Evolutionary conservation across 257 asterid genomes (phyloP), one percentile per base, ranked within the genome.

Genomic region (Thymus mandschuricus): DNA sequence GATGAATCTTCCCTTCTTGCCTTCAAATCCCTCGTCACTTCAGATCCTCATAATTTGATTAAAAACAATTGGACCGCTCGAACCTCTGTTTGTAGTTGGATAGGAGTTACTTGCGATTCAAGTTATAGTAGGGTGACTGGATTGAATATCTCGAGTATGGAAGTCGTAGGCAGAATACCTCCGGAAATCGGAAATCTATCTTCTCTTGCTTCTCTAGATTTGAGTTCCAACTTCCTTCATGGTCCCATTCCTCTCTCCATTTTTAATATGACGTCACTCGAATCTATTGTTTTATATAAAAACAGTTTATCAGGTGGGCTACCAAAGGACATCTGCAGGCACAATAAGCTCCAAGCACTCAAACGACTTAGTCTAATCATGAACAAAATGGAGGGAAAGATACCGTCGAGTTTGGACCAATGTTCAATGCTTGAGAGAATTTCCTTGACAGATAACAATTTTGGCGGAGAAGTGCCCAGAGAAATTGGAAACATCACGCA

Each of bases 11-110:
- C 40, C 10, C 69, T 71, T 6, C 34, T 60, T 28, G 28, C 64
- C 43, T 4, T 28, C 40, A 35, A 35, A 6, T 35, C 40, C 3
- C 31, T 44, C 31, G 60, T 60, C 38, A 38, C 54, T 54, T 54
- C 64, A 27, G 64, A 68, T 54, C 73, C 73, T 29, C 9, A 4
- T 21, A 40, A 28, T 4, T 40, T 38, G 3, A 29, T 68, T 11
- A 27, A 1, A 11, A 35, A 52, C 1, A 69, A 69, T 29, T 69
- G 73, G 73, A 68, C 79, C 1, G 1, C 12, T 1, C 1, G 21
- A 10, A 45, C 10, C 13, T 54, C 64, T 10, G 68, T 76, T 15
- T 78, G 86, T 35, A 60, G 30, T 4, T 81, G 81, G 83, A 54
- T 60, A 9, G 84, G 81, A 11, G 68, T 80, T 21, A 31, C 61